A percentile compares a stretch with the other conserved stretches of the same genome.
These are phyloP conservation scores for Sporothrix variecibatus DNA, from an alignment of 2,329 filamentous ascomycete species.

Conservation along the genomic window DNA sequence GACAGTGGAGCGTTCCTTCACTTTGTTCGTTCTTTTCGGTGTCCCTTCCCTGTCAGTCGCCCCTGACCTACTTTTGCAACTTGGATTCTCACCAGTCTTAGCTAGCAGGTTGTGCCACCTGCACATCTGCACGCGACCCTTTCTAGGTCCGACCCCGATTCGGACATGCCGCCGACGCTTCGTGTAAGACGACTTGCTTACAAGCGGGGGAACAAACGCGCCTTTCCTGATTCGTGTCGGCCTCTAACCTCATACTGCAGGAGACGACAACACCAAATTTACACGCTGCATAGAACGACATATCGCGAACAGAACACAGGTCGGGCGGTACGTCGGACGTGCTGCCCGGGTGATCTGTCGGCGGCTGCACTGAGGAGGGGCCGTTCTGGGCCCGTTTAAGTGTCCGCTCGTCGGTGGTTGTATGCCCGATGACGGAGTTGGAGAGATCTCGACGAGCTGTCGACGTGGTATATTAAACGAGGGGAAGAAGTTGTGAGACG, in stretches of 20 bases:
- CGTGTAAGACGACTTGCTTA: constrained; percentile 3
- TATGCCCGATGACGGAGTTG: constrained; percentile 9
- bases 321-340: neutral
- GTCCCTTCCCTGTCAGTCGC: neutral
- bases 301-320: neutral
- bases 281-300: neutral
- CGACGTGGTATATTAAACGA: neutral
- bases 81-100: neutral
- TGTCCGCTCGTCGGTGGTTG: neutral
- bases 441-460: neutral
- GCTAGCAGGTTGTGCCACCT: neutral
- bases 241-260: neutral
- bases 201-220: neutral
- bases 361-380: neutral
- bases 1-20: neutral
- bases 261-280: neutral
- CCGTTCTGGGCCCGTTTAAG: neutral
- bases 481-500: neutral
- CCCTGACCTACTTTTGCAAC: neutral
- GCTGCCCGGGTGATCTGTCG: neutral
- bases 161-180: neutral
- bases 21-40: neutral
- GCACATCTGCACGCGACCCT: neutral
- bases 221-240: neutral
- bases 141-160: neutral